Percentiles rank a stretch among this genome's conserved stretches.
Evolutionary conservation across 2,329 filamentous ascomycete genomes (phyloP).

Genomic region (Ophiostoma piceae): DNA sequence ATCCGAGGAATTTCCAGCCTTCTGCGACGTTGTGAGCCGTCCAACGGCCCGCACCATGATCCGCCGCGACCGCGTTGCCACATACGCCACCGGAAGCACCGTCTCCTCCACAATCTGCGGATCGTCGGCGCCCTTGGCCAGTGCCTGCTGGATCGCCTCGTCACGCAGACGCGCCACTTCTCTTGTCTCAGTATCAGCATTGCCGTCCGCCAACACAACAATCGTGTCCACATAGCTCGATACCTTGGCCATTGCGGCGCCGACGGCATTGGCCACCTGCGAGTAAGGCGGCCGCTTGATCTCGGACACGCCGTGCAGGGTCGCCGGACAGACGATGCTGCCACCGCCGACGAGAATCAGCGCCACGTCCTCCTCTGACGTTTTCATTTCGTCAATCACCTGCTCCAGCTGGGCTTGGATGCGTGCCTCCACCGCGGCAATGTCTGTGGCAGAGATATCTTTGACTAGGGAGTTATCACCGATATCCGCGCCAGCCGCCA

Average conservation of each 20-base stretch:
- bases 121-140: not conserved
- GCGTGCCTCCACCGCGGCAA: not conserved
- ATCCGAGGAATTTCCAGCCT: not conserved
- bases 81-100: not conserved
- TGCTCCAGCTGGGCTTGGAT: not conserved
- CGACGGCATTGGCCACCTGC: conserved; percentile 2
- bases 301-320: not conserved
- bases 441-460: not conserved
- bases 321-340: not conserved
- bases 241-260: not conserved
- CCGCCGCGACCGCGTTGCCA: not conserved
- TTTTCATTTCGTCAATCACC: not conserved
- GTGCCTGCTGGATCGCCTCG: not conserved
- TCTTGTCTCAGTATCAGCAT: not conserved
- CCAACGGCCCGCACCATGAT: conserved; percentile 2
- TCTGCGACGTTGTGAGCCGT: not conserved
- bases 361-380: not conserved
- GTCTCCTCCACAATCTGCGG: conserved; percentile 10
- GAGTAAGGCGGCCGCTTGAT: not conserved
- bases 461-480: not conserved
- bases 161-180: not conserved
- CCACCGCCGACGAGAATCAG: not conserved
- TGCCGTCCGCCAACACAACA: not conserved
- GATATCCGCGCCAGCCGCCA: not conserved
- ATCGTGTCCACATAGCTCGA: conserved; percentile 5